phyloP scores from a whole-genome alignment of 306 rosid genomes.

The Corylus americana region DNA sequence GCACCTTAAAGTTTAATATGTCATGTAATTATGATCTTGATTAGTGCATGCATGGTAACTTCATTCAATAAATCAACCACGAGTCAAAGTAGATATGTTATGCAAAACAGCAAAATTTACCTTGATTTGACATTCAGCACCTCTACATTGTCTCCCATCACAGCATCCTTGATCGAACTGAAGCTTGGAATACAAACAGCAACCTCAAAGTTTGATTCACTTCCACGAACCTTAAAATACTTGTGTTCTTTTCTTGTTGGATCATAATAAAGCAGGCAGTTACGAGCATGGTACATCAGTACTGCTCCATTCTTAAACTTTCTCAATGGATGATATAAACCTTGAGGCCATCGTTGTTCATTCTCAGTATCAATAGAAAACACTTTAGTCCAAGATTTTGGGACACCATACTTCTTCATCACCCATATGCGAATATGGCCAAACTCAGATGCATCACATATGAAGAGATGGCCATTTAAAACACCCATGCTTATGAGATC shows the following conservation, averaged over 20 bases:
- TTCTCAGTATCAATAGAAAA: no score
- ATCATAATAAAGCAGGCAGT: slow-evolving; percentile 3
- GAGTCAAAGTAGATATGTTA: neutral
- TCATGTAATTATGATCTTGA: no score
- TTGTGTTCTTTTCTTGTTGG: neutral
- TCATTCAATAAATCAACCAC: no score
- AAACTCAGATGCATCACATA: neutral
- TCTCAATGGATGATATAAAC: no score
- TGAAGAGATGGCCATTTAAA: neutral
- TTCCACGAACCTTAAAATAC: neutral
- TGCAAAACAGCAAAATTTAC: neutral
- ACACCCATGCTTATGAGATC: neutral
- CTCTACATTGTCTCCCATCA: neutral
- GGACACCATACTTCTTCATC: no score
- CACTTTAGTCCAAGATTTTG: no score
- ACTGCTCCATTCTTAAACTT: neutral
- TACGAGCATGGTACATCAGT: slow-evolving; percentile 9
- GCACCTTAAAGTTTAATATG: no score
- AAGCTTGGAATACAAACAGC: slow-evolving; percentile 8
- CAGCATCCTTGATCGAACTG: neutral
- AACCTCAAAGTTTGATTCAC: neutral
- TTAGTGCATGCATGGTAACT: no score
- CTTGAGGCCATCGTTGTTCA: no score
- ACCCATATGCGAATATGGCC: neutral
- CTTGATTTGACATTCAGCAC: slow-evolving; percentile 6